Percentiles rank a stretch among this genome's conserved stretches.
phyloP scores from a whole-genome alignment of 192 early-diverging fungal genomes.

The Backusella macrospora region DNA sequence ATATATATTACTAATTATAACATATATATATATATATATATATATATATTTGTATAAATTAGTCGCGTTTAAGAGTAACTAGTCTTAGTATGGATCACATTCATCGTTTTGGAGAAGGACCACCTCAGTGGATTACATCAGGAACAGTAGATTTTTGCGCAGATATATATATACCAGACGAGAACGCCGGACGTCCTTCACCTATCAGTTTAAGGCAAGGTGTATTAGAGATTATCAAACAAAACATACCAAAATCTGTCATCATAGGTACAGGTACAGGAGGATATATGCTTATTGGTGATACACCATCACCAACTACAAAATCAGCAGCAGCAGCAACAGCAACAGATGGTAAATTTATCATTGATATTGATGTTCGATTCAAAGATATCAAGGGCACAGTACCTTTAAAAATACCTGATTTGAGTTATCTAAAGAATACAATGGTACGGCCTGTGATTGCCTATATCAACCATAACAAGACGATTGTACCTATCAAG shows the following conservation, averaged over 20 bases:
- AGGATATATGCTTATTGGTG: conserved; percentile 44
- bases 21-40: not conserved
- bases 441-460: conserved; percentile 92
- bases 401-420: conserved; percentile 74
- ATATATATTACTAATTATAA: not conserved
- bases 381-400: conserved; percentile 91
- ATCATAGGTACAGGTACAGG: conserved; percentile 49
- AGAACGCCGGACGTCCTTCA: conserved; percentile 42
- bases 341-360: conserved; percentile 37
- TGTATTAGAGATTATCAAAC: conserved; percentile 72
- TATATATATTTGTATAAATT: not conserved
- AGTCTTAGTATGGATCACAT: conserved; percentile 90
- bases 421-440: conserved; percentile 75
- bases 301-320: conserved; percentile 5
- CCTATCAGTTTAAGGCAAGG: conserved; percentile 56
- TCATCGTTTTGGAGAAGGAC: conserved; percentile 81
- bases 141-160: conserved; percentile 84
- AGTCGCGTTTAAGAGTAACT: conserved; percentile 82
- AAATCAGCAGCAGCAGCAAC: conserved; percentile 21
- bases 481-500: conserved; percentile 79
- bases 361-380: conserved; percentile 80
- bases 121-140: conserved; percentile 90
- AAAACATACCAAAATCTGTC: conserved; percentile 47
- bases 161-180: conserved; percentile 64
- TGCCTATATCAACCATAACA: conserved; percentile 91